Conservation (phyloP, 257 asterid species). For the Solanum arcanum region DNA sequence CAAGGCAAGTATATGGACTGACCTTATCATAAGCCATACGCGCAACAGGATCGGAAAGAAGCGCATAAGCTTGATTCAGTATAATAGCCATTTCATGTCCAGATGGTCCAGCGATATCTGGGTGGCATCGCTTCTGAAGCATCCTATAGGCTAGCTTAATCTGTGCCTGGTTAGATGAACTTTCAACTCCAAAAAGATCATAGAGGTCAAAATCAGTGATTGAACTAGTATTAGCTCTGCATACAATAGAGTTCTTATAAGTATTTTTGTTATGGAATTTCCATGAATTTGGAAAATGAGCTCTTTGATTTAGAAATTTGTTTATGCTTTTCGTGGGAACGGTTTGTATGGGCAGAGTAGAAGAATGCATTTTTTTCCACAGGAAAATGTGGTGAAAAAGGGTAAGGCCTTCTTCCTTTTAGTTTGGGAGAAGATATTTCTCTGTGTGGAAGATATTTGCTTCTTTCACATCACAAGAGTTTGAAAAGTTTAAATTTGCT, state of each 20-base stretch:
- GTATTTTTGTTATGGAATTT: background rate
- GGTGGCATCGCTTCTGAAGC: conserved; percentile 89
- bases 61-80: conserved; percentile 79
- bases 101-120: conserved; percentile 74
- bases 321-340: conserved; percentile 15
- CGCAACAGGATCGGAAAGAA: conserved; percentile 59
- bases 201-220: conserved; percentile 67
- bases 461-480: background rate
- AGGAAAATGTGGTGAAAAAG: background rate
- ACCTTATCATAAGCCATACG: conserved; percentile 82
- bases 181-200: conserved; percentile 77
- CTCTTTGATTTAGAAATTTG: conserved; percentile 2
- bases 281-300: background rate
- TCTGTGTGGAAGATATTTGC: background rate
- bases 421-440: background rate
- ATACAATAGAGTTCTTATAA: background rate
- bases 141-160: conserved; percentile 69
- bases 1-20: background rate
- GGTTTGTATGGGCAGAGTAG: conserved; percentile 20
- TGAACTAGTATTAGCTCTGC: conserved; percentile 32
- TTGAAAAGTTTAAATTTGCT: background rate
- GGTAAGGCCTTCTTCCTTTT: background rate
- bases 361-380: conserved; percentile 32
- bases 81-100: conserved; percentile 96
- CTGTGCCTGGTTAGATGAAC: conserved; percentile 39